Conservation (phyloP, 129 eudicot species). For the Escallonia herrerae region DNA sequence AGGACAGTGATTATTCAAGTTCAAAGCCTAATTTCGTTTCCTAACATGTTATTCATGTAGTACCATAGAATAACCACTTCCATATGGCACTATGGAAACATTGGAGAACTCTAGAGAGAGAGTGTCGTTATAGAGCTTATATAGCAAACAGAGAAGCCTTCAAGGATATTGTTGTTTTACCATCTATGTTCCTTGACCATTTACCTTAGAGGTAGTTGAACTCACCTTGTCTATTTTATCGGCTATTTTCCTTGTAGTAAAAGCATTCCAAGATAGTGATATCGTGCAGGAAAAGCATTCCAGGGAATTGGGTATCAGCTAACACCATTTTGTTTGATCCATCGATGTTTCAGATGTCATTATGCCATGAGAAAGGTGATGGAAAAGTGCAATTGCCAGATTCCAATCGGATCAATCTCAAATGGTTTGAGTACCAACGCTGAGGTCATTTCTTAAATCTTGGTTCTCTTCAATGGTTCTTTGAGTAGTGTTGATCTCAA, state of each 20-base stretch:
- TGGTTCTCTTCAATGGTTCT: neutral
- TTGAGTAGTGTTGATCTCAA: neutral
- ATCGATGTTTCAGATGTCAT: slow-evolving; percentile 33
- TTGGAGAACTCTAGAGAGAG: slow-evolving; percentile 29
- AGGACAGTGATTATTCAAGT: no score
- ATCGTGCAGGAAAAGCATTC: neutral
- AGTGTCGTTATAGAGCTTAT: slow-evolving; percentile 43
- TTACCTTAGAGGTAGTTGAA: slow-evolving; percentile 62
- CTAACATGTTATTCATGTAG: slow-evolving; percentile 45
- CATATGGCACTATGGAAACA: slow-evolving; percentile 38
- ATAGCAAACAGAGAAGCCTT: slow-evolving; percentile 52
- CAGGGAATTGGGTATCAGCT: neutral
- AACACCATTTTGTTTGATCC: neutral
- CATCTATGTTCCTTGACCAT: slow-evolving; percentile 73
- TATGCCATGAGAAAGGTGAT: slow-evolving; percentile 38
- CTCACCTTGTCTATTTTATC: slow-evolving; percentile 5
- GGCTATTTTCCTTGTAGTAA: no score
- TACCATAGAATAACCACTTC: slow-evolving; percentile 27
- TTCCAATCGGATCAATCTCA: slow-evolving; percentile 4
- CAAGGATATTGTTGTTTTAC: slow-evolving; percentile 60
- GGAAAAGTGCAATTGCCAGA: slow-evolving; percentile 16
- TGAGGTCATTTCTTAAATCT: neutral
- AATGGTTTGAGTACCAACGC: slow-evolving; percentile 11
- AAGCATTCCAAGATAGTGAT: no score
- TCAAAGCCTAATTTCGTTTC: no score